Evolutionary conservation across 768 basidiomycete species (phyloP).

Genomic region (Lactarius psammicola): DNA sequence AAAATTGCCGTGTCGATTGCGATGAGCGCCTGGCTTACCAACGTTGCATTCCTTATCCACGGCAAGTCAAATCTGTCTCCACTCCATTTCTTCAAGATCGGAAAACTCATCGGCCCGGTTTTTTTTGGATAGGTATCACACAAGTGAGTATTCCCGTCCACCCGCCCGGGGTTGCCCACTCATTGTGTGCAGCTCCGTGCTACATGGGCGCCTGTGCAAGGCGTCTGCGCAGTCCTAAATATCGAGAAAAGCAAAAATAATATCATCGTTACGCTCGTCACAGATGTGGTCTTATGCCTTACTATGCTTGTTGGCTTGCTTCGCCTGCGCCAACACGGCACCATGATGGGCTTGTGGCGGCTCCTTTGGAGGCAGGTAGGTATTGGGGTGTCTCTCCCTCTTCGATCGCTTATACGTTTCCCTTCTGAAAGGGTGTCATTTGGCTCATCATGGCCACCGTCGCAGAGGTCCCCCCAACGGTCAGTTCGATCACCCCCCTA

Average conservation of each 20-base stretch:
- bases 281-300: slow-evolving; percentile 9
- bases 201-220: not conserved
- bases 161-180: not conserved
- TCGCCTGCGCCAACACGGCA: not conserved
- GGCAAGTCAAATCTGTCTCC: not conserved
- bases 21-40: not conserved
- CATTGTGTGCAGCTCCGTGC: not conserved
- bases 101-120: too few species aligned
- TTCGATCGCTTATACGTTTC: not conserved
- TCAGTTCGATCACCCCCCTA: not conserved
- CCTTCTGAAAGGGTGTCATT: not conserved
- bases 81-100: too few species aligned
- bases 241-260: not conserved
- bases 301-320: slow-evolving; percentile 18
- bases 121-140: not conserved
- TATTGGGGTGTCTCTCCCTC: not conserved
- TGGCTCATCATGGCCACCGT: slow-evolving; percentile 5
- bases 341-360: not conserved
- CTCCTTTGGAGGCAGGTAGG: slow-evolving; percentile 20
- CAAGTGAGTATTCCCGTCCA: not conserved
- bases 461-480: not conserved
- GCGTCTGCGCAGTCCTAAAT: not conserved
- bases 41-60: slow-evolving; percentile 1
- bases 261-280: not conserved
- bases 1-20: not conserved